Conservation (phyloP, 257 asterid genomes). For the Catharanthus roseus region DNA sequence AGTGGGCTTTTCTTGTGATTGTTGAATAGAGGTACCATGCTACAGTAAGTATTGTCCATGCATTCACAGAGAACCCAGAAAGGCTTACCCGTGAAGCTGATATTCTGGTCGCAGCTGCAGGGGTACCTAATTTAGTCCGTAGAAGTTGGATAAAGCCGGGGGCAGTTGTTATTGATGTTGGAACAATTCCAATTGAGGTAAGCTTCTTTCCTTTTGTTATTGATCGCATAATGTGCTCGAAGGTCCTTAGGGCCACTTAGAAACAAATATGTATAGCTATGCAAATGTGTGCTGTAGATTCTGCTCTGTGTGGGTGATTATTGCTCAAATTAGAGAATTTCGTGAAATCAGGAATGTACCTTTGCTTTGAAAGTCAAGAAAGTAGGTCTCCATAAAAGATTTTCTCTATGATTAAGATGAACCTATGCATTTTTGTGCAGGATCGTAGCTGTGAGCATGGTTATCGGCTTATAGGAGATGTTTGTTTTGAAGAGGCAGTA, state of each 20-base stretch:
- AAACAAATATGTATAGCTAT: not conserved
- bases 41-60: constrained; percentile 66
- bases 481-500: constrained; percentile 72
- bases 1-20: constrained; percentile 9
- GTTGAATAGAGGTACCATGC: constrained; percentile 82
- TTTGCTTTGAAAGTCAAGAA: not conserved
- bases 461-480: constrained; percentile 70
- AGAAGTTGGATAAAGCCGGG: constrained; percentile 93
- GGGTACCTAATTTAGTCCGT: constrained; percentile 78
- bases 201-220: constrained; percentile 12
- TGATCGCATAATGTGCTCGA: not conserved
- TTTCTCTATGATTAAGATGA: not conserved
- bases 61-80: constrained; percentile 59
- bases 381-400: not conserved
- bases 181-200: constrained; percentile 82
- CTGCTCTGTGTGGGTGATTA: not conserved
- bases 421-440: constrained; percentile 29
- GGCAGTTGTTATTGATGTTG: constrained; percentile 73
- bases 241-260: not conserved
- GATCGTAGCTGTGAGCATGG: constrained; percentile 55
- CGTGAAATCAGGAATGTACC: not conserved
- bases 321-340: not conserved
- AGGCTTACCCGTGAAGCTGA: constrained; percentile 72
- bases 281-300: not conserved
- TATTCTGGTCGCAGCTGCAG: constrained; percentile 75